Base-by-base conservation (phyloP, 306 rosid species). In the Acacia confusa region DNA sequence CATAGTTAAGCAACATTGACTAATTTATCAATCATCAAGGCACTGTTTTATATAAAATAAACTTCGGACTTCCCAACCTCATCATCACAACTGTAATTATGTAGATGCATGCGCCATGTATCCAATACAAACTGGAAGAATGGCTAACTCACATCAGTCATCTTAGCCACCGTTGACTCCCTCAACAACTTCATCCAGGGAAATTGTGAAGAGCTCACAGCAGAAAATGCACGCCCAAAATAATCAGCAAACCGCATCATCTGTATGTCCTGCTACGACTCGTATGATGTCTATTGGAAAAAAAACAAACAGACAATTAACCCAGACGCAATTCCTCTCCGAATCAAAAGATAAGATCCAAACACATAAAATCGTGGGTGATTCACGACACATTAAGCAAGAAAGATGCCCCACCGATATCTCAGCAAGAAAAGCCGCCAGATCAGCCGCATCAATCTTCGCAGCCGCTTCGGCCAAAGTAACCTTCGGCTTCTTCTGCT, bases 221-320 rank as follows among this genome's bases (percentile, higher is more conserved):
- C 86, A 67, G 94, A 82, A 79, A 95, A 95, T 52, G 98, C 93
- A 60, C 92, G 92, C 47, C 93, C 97, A 75, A 92, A 93, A 64
- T 90, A 93, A 86, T 95, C 98, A 3, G 98, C 96, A 68, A 95
- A 93, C 47, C 92, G 89, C 97, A 95, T 92, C 89, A 95, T 80
- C 87, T 85, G 91, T 68, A 95, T 84, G 0, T 91, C 91, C 82
- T 90, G 91, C 85, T 89, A 91, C 77, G 75, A 60, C 81, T 88
- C 93, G 53, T 86, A 92, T 57, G 96, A 89, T 13, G 69, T 82
- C 99, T 95, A 72, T 53, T 6, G 68, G 22, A 8, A 61, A 75
- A 61, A 75, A 70, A 69, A 70, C 67, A 86, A 30, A 63, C 9
- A 63, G 4, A 9, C 68, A 44, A 41, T 74, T 38, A 66, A 30